These are phyloP conservation scores for Talaromyces adpressus DNA, from an alignment of 495 filamentous ascomycete species.

Conservation along the genomic window DNA sequence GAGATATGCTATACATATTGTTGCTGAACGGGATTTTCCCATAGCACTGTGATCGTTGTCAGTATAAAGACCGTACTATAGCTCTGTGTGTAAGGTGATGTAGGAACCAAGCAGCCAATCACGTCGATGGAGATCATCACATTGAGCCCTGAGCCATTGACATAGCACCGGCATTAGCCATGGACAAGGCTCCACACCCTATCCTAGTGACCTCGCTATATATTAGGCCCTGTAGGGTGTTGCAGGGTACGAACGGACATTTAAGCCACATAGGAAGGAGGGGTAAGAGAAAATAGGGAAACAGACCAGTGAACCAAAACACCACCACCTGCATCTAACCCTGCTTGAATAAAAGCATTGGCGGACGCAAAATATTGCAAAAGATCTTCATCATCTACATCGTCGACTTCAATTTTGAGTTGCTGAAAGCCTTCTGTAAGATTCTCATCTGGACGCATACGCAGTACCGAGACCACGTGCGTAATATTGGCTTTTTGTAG, in stretches of 20 bases:
- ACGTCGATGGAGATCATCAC: background rate
- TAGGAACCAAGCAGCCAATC: conserved; percentile 8
- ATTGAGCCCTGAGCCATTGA: background rate
- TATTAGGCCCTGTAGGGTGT: background rate
- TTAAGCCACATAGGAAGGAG: conserved; percentile 1
- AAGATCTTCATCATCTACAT: conserved; percentile 80
- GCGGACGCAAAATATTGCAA: conserved; percentile 69
- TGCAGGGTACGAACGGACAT: conserved; percentile 12
- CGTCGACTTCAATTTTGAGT: conserved; percentile 75
- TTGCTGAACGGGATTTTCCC: conserved; percentile 89
- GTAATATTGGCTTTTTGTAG: conserved; percentile 71
- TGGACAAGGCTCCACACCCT: background rate
- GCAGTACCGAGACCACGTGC: conserved; percentile 80
- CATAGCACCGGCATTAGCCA: background rate
- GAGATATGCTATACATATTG: conserved; percentile 77
- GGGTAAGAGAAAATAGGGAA: background rate
- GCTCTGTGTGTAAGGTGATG: background rate
- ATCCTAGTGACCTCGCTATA: background rate
- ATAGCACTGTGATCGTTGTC: conserved; percentile 61
- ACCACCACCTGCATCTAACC: conserved; percentile 56
- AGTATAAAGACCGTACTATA: conserved; percentile 15
- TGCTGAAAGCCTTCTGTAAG: conserved; percentile 50
- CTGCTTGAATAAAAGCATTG: conserved; percentile 76
- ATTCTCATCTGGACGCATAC: conserved; percentile 47
- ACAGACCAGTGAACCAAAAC: conserved; percentile 73